Evolutionary conservation across 2,329 filamentous ascomycete species (phyloP), one percentile per base, ranked within the genome.

Genomic region (Pseudocercospora pini-densiflorae): DNA sequence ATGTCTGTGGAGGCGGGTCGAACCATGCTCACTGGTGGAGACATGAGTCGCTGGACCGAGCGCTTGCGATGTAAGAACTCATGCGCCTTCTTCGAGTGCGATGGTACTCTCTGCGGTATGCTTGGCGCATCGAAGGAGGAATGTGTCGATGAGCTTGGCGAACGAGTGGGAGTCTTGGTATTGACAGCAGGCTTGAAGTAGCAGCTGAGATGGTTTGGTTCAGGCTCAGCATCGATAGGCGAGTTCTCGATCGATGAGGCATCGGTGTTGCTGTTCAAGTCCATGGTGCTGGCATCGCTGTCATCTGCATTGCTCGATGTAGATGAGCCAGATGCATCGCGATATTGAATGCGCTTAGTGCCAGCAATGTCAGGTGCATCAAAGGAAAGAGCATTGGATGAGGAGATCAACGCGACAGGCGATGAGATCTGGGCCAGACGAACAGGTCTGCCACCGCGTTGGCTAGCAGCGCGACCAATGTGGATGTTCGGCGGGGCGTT

Each of bases 321-420:
- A 29, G 86, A 83, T 24, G 80, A 73, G 33, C 43, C 62, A 14
- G 73, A 68, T 7, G 74, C 72, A 36, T 72, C 66, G 61, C 71
- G 68, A 59, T 70, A 68, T 54, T 68, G 71, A 61, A 77, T 74
- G 7, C 73, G 72, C 9, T 59, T 67, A 19, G 76, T 73, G 54
- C 76, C 77, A 47, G 68, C 67, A 64, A 97, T 89, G 77, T 97
- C 91, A 59, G 94, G 94, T 9, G 95, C 94, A 77, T 94, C 94
- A 85, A 97, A 97, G 7, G 93, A 93, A 62, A 97, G 89, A 87
- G 96, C 93, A 80, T 98, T 99, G 73, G 95, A 98, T 5, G 94
- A 97, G 66, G 95, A 96, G 58, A 97, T 84, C 69, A 99, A 86
- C 79, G 93, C 90, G 61, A 97, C 86, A 0, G 95, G 95, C 2